These are phyloP conservation scores for Anastatica hierochuntica DNA, from an alignment of 345 rosid genomes.

Conservation along the genomic window DNA sequence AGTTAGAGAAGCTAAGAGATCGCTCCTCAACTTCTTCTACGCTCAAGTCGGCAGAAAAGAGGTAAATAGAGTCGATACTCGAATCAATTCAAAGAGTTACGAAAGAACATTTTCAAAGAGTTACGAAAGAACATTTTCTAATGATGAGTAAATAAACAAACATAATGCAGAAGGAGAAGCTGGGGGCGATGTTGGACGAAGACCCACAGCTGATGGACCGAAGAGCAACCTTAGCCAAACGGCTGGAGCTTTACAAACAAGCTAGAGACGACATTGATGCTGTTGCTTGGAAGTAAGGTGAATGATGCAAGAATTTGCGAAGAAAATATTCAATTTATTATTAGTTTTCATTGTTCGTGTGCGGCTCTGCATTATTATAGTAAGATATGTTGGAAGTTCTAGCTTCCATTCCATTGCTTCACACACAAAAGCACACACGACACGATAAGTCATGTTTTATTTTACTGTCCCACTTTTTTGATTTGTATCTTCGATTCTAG, in stretches of 20 bases:
- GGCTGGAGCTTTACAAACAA: slow-evolving; percentile 89
- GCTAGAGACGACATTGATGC: slow-evolving; percentile 95
- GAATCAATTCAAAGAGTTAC: not conserved
- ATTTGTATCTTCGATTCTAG: no score
- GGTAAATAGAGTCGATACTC: slow-evolving; percentile 49
- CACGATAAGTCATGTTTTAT: slow-evolving; percentile 5
- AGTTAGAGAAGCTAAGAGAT: slow-evolving; percentile 89
- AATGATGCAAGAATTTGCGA: not conserved
- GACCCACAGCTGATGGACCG: slow-evolving; percentile 94
- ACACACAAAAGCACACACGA: slow-evolving; percentile 6
- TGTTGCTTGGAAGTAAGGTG: slow-evolving; percentile 75
- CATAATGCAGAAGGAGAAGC: slow-evolving; percentile 67
- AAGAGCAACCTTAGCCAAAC: slow-evolving; percentile 60
- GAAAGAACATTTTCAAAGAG: no score
- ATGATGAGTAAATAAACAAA: not conserved
- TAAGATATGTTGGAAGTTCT: slow-evolving; percentile 14
- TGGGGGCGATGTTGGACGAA: slow-evolving; percentile 90
- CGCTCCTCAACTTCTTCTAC: slow-evolving; percentile 75
- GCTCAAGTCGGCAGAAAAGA: slow-evolving; percentile 85
- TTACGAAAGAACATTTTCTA: not conserved
- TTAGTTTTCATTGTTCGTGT: slow-evolving; percentile 6
- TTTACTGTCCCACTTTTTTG: slow-evolving; percentile 8
- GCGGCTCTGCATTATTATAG: slow-evolving; percentile 4
- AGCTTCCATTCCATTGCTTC: slow-evolving; percentile 8
- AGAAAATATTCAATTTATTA: slow-evolving; percentile 14